Conservation (phyloP, 257 asterid species). For the Solanum microdontum region DNA sequence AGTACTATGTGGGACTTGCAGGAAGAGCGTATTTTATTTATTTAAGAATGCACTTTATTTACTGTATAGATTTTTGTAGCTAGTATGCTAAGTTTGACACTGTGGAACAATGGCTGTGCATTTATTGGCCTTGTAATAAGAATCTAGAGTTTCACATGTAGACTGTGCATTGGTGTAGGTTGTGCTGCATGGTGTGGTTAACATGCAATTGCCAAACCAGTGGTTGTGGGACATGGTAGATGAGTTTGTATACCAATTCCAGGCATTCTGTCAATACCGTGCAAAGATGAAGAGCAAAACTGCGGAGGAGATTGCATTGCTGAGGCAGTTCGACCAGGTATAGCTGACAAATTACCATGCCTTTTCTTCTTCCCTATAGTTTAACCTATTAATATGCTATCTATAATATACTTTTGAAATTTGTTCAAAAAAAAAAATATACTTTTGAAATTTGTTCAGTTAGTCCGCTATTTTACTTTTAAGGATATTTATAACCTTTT, state of each 20-base stretch:
- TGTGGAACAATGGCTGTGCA: neutral
- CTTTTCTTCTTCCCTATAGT: neutral
- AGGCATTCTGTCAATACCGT: slow-evolving; percentile 91
- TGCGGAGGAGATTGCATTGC: slow-evolving; percentile 76
- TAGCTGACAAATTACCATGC: neutral
- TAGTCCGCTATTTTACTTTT: neutral
- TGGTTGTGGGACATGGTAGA: slow-evolving; percentile 99
- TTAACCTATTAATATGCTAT: neutral
- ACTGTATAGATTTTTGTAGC: neutral
- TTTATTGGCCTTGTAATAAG: neutral
- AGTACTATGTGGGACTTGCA: neutral
- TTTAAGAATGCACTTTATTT: neutral
- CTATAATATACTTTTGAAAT: neutral
- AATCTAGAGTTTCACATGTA: neutral
- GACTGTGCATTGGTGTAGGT: slow-evolving; percentile 33
- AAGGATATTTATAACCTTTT: neutral
- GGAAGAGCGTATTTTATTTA: neutral
- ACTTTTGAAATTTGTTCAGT: neutral
- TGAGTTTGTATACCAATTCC: slow-evolving; percentile 93
- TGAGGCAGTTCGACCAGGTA: slow-evolving; percentile 71
- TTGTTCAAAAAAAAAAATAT: neutral
- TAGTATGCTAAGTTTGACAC: neutral
- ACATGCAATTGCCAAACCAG: slow-evolving; percentile 97
- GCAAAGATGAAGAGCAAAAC: slow-evolving; percentile 93
- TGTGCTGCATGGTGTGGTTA: slow-evolving; percentile 86